Conservation (phyloP, 164 flowering plant species). For the Tetrastigma voinierianum region DNA sequence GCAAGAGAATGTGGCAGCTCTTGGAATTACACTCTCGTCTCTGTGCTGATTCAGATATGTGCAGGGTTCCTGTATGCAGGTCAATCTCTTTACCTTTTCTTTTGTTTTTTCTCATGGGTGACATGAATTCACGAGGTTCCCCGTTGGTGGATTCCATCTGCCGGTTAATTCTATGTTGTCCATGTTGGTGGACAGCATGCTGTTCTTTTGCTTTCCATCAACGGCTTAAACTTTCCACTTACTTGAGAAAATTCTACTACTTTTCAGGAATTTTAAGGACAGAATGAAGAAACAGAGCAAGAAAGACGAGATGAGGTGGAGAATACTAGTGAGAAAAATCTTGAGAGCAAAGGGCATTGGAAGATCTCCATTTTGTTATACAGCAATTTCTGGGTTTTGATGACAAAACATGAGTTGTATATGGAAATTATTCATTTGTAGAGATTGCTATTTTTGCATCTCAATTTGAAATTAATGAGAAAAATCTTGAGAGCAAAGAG, state of each 20-base stretch:
- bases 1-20: slow-evolving; percentile 99
- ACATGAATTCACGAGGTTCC: too few relatives aligned
- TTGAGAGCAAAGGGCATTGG: slow-evolving; percentile 50
- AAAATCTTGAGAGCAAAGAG: slow-evolving; percentile 57
- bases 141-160: too few relatives aligned
- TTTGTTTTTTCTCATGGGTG: not conserved
- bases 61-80: slow-evolving; percentile 88
- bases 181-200: not conserved
- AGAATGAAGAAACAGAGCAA: slow-evolving; percentile 53
- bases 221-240: not conserved
- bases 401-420: slow-evolving; percentile 2
- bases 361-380: slow-evolving; percentile 38
- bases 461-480: slow-evolving; percentile 30
- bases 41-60: slow-evolving; percentile 48
- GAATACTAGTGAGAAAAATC: slow-evolving; percentile 53
- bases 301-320: slow-evolving; percentile 82
- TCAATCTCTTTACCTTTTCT: slow-evolving; percentile 5
- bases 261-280: slow-evolving; percentile 64
- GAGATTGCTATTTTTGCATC: too few relatives aligned
- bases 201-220: not conserved
- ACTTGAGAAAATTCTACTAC: not conserved
- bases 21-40: slow-evolving; percentile 71
- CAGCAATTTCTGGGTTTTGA: slow-evolving; percentile 16
- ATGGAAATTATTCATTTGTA: too few relatives aligned
- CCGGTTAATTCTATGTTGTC: slow-evolving; percentile 6